Percentiles rank a stretch among this genome's conserved stretches.
phyloP scores from a whole-genome alignment of 2,329 filamentous ascomycete genomes.

The Chaetoscypha palmicola region DNA sequence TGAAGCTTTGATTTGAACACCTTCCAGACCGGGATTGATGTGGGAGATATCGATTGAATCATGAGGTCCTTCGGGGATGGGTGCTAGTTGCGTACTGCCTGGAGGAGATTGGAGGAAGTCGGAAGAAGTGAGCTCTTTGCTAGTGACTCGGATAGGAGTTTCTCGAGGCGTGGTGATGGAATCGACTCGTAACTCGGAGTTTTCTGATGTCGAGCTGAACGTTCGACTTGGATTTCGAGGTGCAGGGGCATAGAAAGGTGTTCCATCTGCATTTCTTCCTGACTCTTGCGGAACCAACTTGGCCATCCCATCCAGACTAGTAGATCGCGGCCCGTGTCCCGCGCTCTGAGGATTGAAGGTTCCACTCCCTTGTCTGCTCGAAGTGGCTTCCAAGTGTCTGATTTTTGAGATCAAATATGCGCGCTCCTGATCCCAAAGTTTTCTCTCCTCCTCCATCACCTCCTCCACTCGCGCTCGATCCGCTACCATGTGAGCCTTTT shows the following conservation, averaged over 20 bases:
- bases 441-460: constrained; percentile 29
- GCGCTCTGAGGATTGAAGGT: neutral
- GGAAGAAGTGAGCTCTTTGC: constrained; percentile 27
- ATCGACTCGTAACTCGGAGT: constrained; percentile 25
- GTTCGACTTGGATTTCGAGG: constrained; percentile 28
- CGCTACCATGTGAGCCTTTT: constrained; percentile 29
- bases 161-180: constrained; percentile 23
- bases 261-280: constrained; percentile 30
- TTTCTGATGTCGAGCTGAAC: constrained; percentile 20
- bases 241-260: constrained; percentile 31
- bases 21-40: constrained; percentile 53
- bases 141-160: constrained; percentile 26
- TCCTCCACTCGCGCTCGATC: constrained; percentile 27
- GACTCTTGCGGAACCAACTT: constrained; percentile 29
- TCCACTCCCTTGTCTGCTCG: neutral
- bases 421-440: constrained; percentile 30
- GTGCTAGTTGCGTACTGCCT: constrained; percentile 10
- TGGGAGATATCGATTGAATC: constrained; percentile 49
- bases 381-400: constrained; percentile 22
- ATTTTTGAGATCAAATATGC: constrained; percentile 23
- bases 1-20: constrained; percentile 48
- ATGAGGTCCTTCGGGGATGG: constrained; percentile 18
- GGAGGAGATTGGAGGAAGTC: constrained; percentile 25
- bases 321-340: constrained; percentile 9
- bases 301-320: constrained; percentile 14